Conservation (phyloP, 2,329 filamentous ascomycete species). For the Cercospora zeae-maydis region DNA sequence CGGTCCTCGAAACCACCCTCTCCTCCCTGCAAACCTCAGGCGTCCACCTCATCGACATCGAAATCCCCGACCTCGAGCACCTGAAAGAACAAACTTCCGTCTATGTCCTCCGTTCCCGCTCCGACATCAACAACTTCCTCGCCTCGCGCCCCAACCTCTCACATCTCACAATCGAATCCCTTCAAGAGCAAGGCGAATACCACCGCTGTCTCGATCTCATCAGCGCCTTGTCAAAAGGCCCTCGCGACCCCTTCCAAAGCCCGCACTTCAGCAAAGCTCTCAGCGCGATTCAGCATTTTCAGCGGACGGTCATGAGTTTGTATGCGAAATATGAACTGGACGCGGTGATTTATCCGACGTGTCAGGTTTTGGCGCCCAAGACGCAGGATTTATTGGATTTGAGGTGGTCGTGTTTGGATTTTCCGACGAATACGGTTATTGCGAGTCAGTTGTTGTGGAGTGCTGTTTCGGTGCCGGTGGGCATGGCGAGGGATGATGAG, state of each 20-base stretch:
- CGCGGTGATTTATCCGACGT: conserved; percentile 38
- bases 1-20: conserved; percentile 18
- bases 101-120: conserved; percentile 27
- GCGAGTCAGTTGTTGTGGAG: conserved; percentile 36
- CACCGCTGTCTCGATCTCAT: conserved; percentile 27
- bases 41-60: conserved; percentile 27
- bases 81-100: conserved; percentile 19
- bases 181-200: conserved; percentile 20
- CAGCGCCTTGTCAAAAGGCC: conserved; percentile 26
- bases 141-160: conserved; percentile 17
- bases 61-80: conserved; percentile 25
- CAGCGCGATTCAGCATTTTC: conserved; percentile 30
- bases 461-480: conserved; percentile 37
- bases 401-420: conserved; percentile 27
- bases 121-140: conserved; percentile 31
- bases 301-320: conserved; percentile 32
- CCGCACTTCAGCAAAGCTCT: conserved; percentile 32
- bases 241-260: conserved; percentile 28
- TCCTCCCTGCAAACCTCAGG: conserved; percentile 16
- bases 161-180: conserved; percentile 27
- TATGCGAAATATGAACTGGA: conserved; percentile 35
- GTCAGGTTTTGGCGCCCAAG: conserved; percentile 36
- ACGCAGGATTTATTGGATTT: conserved; percentile 33
- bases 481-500: conserved; percentile 21
- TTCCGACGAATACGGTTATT: conserved; percentile 39